phyloP scores from a whole-genome alignment of 768 basidiomycete genomes.

The Crucibulum laeve region DNA sequence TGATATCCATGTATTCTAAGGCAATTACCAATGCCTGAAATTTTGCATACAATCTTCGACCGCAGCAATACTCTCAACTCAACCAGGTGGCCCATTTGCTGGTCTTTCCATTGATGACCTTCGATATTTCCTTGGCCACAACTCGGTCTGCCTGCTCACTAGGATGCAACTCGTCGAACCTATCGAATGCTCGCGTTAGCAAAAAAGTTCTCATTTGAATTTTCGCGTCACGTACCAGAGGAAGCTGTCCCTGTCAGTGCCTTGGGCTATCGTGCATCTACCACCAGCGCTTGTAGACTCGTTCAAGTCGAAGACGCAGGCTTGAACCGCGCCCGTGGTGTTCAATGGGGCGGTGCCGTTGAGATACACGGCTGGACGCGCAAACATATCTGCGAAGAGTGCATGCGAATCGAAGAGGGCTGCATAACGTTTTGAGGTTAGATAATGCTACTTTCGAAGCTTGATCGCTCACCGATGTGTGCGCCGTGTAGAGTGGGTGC shows the following conservation, averaged over 20 bases:
- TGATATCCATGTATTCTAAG: too few species aligned
- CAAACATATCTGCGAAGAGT: conserved; percentile 56
- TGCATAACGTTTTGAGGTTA: conserved; percentile 12
- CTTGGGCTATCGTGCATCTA: conserved; percentile 31
- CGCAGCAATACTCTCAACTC: conserved; percentile 20
- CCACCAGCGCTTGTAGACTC: conserved; percentile 17
- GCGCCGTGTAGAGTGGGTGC: conserved; percentile 44
- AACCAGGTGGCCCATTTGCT: conserved; percentile 50
- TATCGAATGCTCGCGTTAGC: conserved; percentile 9
- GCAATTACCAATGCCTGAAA: too few species aligned
- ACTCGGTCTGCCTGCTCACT: conserved; percentile 55
- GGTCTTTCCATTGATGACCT: conserved; percentile 36
- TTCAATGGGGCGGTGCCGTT: conserved; percentile 50
- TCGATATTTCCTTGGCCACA: conserved; percentile 46
- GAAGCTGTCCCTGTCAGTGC: conserved; percentile 51
- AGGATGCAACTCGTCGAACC: conserved; percentile 58
- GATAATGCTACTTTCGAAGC: background rate
- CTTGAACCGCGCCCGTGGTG: conserved; percentile 29
- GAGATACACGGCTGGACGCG: conserved; percentile 43
- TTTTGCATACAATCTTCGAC: background rate
- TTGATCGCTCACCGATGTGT: conserved; percentile 45
- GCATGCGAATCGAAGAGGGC: conserved; percentile 60
- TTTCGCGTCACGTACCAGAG: conserved; percentile 39
- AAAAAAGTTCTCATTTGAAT: background rate
- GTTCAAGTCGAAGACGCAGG: conserved; percentile 24